Evolutionary conservation across 1,284 basidiomycete species (phyloP), one percentile per base, ranked within the genome.

Genomic region (Ceratobasidium sp.): DNA sequence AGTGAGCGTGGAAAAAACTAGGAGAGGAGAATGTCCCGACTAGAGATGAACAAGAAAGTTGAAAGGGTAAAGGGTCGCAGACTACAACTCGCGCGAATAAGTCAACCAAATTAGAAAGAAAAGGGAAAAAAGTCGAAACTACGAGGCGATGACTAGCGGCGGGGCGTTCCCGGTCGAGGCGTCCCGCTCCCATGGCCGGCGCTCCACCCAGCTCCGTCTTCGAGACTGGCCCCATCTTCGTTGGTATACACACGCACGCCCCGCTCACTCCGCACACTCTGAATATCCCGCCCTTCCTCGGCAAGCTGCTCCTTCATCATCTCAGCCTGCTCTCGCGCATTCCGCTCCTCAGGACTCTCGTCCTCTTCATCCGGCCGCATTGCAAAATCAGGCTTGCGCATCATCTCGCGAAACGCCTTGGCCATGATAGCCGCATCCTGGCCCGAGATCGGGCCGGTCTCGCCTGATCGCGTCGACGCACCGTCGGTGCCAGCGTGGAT

Each of bases 391-490:
- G 93, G 93, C 81, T 94, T 93, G 79, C 93, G 86, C 77, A 95
- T 83, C 76, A 91, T 90, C 81, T 91, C 89, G 78, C 93, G 85
- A 83, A 95, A 95, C 5, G 93, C 93, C 82, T 92, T 89, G 37
- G 93, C 93, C 89, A 95, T 93, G 79, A 94, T 92, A 37, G 92
- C 91, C 64, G 93, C 93, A 81, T 95, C 93, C 37, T 90, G 89
- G 29, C 88, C 90, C 34, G 89, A 92, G 82, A 95, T 91, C 16
- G 88, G 89, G 19, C 87, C 90, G 39, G 85, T 81, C 61, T 89
- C 88, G 27, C 88, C 87, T 58, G 89, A 90, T 54, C 89, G 86
- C 19, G 87, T 89, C 63, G 89, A 92, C 58, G 88, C 90, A 16
- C 88, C 91, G 79, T 84, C 84, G 54, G 90, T 89, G 86, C 87